Evolutionary conservation across 768 basidiomycete genomes (phyloP), one percentile per base, ranked within the genome.

Genomic region (Boletus reticuloceps): DNA sequence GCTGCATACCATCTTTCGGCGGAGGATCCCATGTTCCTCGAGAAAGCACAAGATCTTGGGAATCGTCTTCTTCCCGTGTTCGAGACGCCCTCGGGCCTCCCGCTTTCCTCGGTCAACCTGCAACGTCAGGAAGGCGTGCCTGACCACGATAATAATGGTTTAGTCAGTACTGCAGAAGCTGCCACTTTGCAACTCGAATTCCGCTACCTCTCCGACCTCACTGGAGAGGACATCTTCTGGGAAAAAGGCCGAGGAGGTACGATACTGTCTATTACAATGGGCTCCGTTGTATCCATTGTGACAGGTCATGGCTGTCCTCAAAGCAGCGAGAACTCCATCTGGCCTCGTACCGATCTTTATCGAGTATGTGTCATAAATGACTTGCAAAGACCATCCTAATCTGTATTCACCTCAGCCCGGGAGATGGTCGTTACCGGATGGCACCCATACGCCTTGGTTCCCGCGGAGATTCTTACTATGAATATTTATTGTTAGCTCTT

Each of bases 401-500:
- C 16, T 50, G 48, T 58, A 19, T 47, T 56, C 47, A 41, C 6
- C 17, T 34, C 56, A 86, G 86, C 27, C 76, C 82, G 0, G 51
- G 72, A 31, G 74, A 66, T 42, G 85, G 86, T 19, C 74, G 70
- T 50, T 87, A 84, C 58, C 70, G 84, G 19, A 72, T 82, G 25
- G 85, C 89, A 13, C 82, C 88, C 17, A 89, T 98, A 58, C 85
- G 94, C 13, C 81, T 98, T 20, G 95, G 95, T 27, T 94, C 94
- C 34, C 80, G 94, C 41, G 95, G 88, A 31, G 95, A 98, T 69
- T 94, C 91, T 3, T 98, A 86, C 73, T 98, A 97, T 66, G 95
- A 96, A 69, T 94, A 95, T 66, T 72, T 94, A 16, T 65, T 94
- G 88, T 90, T 58, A 74, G 82, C 70, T 11, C 37, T 34, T 22